phyloP scores from a whole-genome alignment of 2,329 filamentous ascomycete species.

The Penicillium frequentans region DNA sequence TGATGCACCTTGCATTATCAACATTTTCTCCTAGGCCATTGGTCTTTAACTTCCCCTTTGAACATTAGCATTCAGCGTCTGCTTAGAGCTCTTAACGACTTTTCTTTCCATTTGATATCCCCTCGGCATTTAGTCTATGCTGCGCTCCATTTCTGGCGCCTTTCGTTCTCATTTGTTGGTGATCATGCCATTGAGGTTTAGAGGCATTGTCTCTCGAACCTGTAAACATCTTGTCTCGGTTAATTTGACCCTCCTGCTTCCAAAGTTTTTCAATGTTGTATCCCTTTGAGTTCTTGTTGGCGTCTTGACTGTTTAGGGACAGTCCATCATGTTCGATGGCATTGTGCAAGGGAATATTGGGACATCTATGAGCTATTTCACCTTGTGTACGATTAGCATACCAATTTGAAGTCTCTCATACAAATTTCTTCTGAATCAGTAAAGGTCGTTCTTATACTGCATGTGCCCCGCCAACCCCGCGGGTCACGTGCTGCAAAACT shows the following conservation, averaged over 20 bases:
- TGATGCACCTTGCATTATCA: conserved; percentile 2
- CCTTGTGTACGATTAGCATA: not conserved
- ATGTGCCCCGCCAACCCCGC: conserved; percentile 3
- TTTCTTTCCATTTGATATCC: conserved; percentile 32
- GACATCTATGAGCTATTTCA: not conserved
- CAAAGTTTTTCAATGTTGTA: not conserved
- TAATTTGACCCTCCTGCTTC: not conserved
- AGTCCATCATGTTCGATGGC: not conserved
- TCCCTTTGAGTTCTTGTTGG: not conserved
- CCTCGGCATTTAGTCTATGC: conserved; percentile 21
- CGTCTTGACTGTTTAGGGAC: not conserved
- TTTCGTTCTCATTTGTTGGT: not conserved
- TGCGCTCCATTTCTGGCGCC: not conserved
- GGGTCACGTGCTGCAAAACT: conserved; percentile 15
- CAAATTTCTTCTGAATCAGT: not conserved
- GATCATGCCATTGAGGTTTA: not conserved
- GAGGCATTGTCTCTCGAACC: not conserved
- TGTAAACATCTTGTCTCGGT: not conserved
- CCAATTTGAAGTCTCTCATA: not conserved
- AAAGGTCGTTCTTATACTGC: not conserved
- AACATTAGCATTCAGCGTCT: conserved; percentile 35
- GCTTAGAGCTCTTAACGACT: conserved; percentile 28
- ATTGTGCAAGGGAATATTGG: not conserved
- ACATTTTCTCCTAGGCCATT: conserved; percentile 3
- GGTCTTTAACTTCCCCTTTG: conserved; percentile 9